phyloP scores from a whole-genome alignment of 192 early-diverging fungal genomes.

The Entomortierella chlamydospora region DNA sequence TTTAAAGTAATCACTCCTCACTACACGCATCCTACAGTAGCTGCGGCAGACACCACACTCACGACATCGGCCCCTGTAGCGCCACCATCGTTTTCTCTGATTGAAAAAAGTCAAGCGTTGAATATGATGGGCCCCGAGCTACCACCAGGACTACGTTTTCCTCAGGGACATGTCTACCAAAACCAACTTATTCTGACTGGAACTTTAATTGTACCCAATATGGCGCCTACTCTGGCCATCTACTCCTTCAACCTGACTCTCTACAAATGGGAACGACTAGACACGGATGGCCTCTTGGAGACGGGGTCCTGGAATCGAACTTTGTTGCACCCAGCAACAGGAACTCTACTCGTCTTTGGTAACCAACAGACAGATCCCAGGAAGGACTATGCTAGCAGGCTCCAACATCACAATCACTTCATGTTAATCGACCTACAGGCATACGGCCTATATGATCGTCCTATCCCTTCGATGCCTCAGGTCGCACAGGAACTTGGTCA shows the following conservation, averaged over 20 bases:
- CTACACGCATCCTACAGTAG: slow-evolving; percentile 17
- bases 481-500: slow-evolving; percentile 39
- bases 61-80: neutral
- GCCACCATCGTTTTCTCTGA: slow-evolving; percentile 22
- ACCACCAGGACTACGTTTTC: slow-evolving; percentile 43
- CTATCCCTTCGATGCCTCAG: slow-evolving; percentile 27
- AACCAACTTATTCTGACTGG: slow-evolving; percentile 48
- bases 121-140: slow-evolving; percentile 15
- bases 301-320: slow-evolving; percentile 47
- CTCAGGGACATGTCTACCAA: slow-evolving; percentile 50
- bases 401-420: slow-evolving; percentile 44
- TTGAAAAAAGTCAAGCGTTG: slow-evolving; percentile 25
- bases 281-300: slow-evolving; percentile 25
- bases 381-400: slow-evolving; percentile 34
- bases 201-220: slow-evolving; percentile 30
- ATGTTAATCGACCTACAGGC: slow-evolving; percentile 49
- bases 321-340: slow-evolving; percentile 40
- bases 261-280: slow-evolving; percentile 31
- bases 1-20: slow-evolving; percentile 40
- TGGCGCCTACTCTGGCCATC: slow-evolving; percentile 39
- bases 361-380: slow-evolving; percentile 20
- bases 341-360: slow-evolving; percentile 47
- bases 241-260: slow-evolving; percentile 25
- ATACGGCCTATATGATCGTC: slow-evolving; percentile 45
- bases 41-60: neutral